phyloP scores from a whole-genome alignment of 768 basidiomycete genomes.

The Agaricus sinodeliciosus region DNA sequence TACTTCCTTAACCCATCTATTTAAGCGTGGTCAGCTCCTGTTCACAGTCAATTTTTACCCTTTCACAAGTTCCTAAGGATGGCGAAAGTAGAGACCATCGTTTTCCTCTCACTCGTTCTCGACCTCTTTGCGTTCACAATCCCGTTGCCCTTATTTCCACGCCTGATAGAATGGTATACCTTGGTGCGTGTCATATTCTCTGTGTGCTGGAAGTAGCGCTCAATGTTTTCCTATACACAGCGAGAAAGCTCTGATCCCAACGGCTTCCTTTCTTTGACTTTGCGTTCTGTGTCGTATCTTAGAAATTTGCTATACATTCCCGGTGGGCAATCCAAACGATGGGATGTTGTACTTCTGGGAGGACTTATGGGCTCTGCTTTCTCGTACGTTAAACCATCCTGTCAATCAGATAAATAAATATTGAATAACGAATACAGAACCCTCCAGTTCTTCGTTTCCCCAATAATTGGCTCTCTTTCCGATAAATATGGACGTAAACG shows the following conservation, averaged over 20 bases:
- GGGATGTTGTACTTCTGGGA: conserved; percentile 92
- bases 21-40: background rate
- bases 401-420: conserved; percentile 17
- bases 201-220: background rate
- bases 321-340: conserved; percentile 58
- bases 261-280: conserved; percentile 68
- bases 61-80: conserved; percentile 24
- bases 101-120: conserved; percentile 86
- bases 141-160: conserved; percentile 94
- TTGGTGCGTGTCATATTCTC: conserved; percentile 30
- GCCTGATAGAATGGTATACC: conserved; percentile 92
- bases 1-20: too few relatives aligned
- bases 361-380: conserved; percentile 93
- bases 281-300: conserved; percentile 58
- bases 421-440: conserved; percentile 41
- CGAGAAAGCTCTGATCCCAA: conserved; percentile 65
- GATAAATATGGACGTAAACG: conserved; percentile 88
- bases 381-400: conserved; percentile 50
- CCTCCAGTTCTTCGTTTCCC: conserved; percentile 80
- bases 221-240: conserved; percentile 24
- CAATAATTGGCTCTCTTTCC: conserved; percentile 74
- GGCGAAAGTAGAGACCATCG: conserved; percentile 69
- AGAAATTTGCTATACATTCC: conserved; percentile 62
- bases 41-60: background rate
- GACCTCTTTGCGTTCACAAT: conserved; percentile 92